Evolutionary conservation across 495 filamentous ascomycete genomes (phyloP), one percentile per base, ranked within the genome.

Genomic region (Niebla homalea): DNA sequence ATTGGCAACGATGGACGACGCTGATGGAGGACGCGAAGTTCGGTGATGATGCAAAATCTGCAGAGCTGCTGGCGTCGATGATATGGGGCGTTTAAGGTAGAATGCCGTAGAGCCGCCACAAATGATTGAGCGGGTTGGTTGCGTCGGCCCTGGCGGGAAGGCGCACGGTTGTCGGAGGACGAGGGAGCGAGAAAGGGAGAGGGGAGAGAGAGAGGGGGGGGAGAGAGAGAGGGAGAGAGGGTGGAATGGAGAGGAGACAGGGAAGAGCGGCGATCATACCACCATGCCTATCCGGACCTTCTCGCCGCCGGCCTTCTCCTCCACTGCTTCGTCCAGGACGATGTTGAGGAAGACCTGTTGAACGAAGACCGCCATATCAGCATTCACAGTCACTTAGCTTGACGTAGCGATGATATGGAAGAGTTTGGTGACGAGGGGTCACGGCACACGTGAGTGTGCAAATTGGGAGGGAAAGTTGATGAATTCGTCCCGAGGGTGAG

Each of bases 321-420:
- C 92, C 15, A 94, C 83, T n/a, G 92, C 90, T 57, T 97, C 92
- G 63, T 98, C 93, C 14, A 98, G 78, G 22, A 97, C 90, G 60
- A 98, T 89, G 67, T 98, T 98, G 60, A 98, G 77, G 74, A 97
- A 98, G 47, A 96, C 89, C 92, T 98, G 64, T 11, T 25, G 16
- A 35, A 38, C 18, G 43, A 53, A 22, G 32, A 26, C 43, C 20
- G 46, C 29, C 43, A 38, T 38, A n/a, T 38, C n/a, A n/a, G n/a
- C n/a, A n/a, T n/a, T n/a, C n/a, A n/a, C n/a, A n/a, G n/a, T n/a
- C n/a, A n/a, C n/a, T n/a, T n/a, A n/a, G n/a, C n/a, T n/a, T n/a
- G n/a, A n/a, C n/a, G n/a, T n/a, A n/a, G n/a, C n/a, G 39, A 12
- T 19, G 39, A 2, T 41, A 3, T 7, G 14, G 39, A 2, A 15